Evolutionary conservation across 768 basidiomycete species (phyloP), one percentile per base, ranked within the genome.

Genomic region (Fibroporia radiculosa): DNA sequence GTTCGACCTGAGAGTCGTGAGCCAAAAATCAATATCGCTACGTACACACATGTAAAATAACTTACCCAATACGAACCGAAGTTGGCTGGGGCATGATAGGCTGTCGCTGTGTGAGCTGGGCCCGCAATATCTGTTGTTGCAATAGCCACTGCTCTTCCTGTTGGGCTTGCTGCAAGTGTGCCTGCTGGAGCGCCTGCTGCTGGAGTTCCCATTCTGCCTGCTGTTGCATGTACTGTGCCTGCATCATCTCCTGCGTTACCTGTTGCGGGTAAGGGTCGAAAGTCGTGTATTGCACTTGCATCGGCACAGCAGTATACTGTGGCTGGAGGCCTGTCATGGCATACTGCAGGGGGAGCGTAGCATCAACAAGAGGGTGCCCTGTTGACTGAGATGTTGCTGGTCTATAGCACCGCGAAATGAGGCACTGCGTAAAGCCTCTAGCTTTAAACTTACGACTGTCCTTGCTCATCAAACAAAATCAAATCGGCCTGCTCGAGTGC

Each of bases 231-330:
- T 64, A 63, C 42, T 68, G 63, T 31, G 62, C 72, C 67, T 73
- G 39, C 53, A 82, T 74, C 8, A 81, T 82, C 61, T 93, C 88
- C 53, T 93, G 88, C 56, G 92, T 84, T 27, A 81, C 77, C 56
- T 92, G 91, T 57, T 90, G 89, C 55, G 85, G 84, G 49, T 86
- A 89, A 0, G 87, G 87, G 63, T 95, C 95, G 71, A 85, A 95
- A 0, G 86, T 80, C 1, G 83, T 84, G 58, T 73, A 80, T 52
- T 89, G 90, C 3, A 84, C 82, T 57, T 87, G 85, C 18, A 87
- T 61, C 0, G 84, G 49, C 18, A 56, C 12, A 20, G 50, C 29
- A 4, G 50, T 48, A 33, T 40, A 51, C 18, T 59, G 56, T 0
- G 59, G 51, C 34, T 57, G 48, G 14, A 59, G 10, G 11, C 40